Evolutionary conservation across 2,329 filamentous ascomycete species (phyloP), one percentile per base, ranked within the genome.

Genomic region (Mycosphaerella sp.): DNA sequence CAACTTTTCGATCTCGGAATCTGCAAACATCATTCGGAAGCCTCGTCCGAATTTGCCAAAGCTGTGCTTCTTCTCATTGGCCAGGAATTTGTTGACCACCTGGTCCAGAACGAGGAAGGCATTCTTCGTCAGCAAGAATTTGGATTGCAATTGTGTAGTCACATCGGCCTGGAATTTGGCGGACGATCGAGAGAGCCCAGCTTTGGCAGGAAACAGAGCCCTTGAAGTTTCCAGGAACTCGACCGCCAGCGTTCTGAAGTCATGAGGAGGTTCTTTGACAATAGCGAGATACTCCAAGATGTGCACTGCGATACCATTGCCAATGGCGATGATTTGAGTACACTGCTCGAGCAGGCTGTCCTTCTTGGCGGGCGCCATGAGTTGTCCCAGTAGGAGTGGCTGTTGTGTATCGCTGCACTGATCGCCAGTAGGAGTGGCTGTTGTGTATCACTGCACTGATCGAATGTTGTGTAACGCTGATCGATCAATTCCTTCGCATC

Each of bases 181-280:
- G 12, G 73, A 71, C 17, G 74, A 75, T 40, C 75, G 74, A n/a
- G 72, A 69, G 50, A 87, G 74, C 4, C 84, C 84, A 21, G 81
- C 78, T 68, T 86, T 83, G 57, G 87, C 82, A n/a, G 81, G 79
- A 75, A 83, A 85, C 41, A 87, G 73, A 41, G 83, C 79, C 51
- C 82, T 78, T 66, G 80, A 84, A 4, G 82, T 80, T 53, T 86
- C 83, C 54, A 88, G 76, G 64, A 87, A 86, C 59, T 84, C 82
- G 57, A 79, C 77, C 8, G 84, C 82, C 17, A 87, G 75, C 26
- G 75, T 71, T 55, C 80, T 77, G 66, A 85, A 81, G 32, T 80
- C 79, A 48, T 76, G 71, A 0, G 78, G 78, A 36, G 78, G 74
- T 36, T 76, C 71, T 61, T 80, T 81, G 54, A 77, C 75, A 4